Evolutionary conservation across 257 asterid genomes (phyloP).

Genomic region (Forsythia suspensa): DNA sequence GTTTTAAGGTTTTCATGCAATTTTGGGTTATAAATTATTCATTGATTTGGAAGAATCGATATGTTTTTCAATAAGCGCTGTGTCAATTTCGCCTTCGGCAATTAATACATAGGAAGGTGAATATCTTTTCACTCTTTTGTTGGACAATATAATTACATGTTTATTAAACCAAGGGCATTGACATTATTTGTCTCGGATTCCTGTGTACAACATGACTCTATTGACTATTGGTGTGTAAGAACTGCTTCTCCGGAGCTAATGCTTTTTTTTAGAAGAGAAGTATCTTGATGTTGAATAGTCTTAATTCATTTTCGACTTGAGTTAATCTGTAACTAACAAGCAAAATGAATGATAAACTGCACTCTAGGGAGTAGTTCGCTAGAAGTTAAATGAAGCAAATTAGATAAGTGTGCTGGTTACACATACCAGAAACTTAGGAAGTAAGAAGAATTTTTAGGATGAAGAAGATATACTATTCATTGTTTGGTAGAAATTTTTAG

Average conservation of each 20-base stretch:
- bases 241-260: neutral
- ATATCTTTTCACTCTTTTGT: neutral
- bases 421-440: neutral
- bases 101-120: neutral
- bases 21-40: neutral
- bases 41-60: conserved; percentile 12
- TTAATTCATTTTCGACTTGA: neutral
- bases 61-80: neutral
- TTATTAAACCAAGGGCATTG: neutral
- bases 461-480: neutral
- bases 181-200: neutral
- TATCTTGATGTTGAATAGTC: neutral
- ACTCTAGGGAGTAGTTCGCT: neutral
- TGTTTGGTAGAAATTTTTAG: neutral
- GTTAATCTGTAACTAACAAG: neutral
- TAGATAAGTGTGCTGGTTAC: neutral
- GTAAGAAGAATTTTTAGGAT: too few relatives aligned
- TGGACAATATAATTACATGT: neutral
- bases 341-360: neutral
- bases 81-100: neutral
- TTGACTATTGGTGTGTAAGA: neutral
- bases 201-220: neutral
- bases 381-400: neutral
- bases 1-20: neutral
- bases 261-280: neutral